Conservation (phyloP, 2,329 filamentous ascomycete genomes). For the Teratosphaeria viscida region DNA sequence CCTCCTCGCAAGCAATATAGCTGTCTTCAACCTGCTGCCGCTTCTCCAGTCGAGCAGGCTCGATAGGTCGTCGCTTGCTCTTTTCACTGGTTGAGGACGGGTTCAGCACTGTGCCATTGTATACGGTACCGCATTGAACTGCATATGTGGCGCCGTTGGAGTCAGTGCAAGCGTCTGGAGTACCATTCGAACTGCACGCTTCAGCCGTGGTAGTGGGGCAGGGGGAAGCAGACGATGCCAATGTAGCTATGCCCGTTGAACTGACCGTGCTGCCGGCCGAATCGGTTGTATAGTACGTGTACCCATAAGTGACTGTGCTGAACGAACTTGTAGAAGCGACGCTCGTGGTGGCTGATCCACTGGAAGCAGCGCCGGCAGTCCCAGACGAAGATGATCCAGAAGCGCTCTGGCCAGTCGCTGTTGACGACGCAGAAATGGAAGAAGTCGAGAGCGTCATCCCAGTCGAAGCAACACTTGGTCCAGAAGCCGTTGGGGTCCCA, state of each 20-base stretch:
- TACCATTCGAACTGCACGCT: neutral
- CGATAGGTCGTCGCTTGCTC: slow-evolving; percentile 7
- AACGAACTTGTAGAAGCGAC: neutral
- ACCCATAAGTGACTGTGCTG: neutral
- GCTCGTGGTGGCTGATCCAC: neutral
- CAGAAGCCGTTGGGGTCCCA: neutral
- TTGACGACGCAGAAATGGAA: neutral
- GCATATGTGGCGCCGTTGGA: neutral
- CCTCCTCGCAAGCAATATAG: slow-evolving; percentile 8
- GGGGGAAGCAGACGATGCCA: neutral
- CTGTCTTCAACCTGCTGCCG: neutral
- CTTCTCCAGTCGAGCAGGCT: slow-evolving; percentile 2
- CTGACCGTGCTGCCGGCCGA: neutral
- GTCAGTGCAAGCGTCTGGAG: neutral
- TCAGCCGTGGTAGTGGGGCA: neutral
- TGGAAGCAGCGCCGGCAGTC: neutral
- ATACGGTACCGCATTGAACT: slow-evolving; percentile 12
- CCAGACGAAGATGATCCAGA: neutral
- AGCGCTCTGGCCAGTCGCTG: neutral
- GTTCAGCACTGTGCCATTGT: slow-evolving; percentile 13
- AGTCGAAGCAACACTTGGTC: neutral
- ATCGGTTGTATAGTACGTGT: neutral
- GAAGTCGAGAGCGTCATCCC: neutral
- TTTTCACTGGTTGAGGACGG: slow-evolving; percentile 2
- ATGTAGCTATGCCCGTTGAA: neutral